Percentiles rank a stretch among this genome's conserved stretches.
phyloP scores from a whole-genome alignment of 164 flowering plant species.

The Chimonanthus praecox region DNA sequence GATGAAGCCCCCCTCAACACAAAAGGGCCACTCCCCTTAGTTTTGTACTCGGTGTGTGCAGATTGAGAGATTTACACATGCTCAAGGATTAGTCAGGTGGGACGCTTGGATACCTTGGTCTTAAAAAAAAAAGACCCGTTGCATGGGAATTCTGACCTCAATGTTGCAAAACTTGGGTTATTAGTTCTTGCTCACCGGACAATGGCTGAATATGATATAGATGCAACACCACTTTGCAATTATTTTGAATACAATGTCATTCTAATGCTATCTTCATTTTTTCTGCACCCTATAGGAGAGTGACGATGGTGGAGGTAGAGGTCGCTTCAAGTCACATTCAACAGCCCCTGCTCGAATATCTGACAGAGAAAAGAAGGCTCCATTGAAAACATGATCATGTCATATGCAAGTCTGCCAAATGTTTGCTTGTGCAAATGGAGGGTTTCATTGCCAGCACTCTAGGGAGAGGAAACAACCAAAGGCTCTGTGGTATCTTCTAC shows the following conservation, averaged over 20 bases:
- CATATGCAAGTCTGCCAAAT: not conserved
- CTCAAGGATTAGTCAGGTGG: too few species aligned
- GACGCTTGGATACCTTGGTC: too few species aligned
- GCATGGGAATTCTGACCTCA: too few species aligned
- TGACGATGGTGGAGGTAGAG: constrained; percentile 86
- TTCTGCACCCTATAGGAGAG: constrained; percentile 51
- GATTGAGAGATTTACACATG: too few species aligned
- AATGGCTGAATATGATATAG: too few species aligned
- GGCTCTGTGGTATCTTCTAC: not conserved
- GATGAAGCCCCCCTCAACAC: too few species aligned
- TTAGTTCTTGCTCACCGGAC: too few species aligned
- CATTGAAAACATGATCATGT: constrained; percentile 56
- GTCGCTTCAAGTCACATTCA: constrained; percentile 95
- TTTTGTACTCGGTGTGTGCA: too few species aligned
- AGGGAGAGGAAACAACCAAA: not conserved
- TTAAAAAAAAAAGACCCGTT: too few species aligned
- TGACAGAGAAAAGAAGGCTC: constrained; percentile 97
- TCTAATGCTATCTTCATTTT: not conserved
- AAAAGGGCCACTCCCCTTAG: too few species aligned
- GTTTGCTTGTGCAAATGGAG: not conserved
- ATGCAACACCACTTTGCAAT: too few species aligned
- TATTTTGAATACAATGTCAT: not conserved
- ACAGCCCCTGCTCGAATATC: constrained; percentile 85
- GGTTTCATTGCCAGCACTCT: not conserved
- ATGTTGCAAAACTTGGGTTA: too few species aligned